These are phyloP conservation scores for Pseudogymnoascus verrucosus DNA, from an alignment of 2,329 filamentous ascomycete genomes.

Conservation along the genomic window DNA sequence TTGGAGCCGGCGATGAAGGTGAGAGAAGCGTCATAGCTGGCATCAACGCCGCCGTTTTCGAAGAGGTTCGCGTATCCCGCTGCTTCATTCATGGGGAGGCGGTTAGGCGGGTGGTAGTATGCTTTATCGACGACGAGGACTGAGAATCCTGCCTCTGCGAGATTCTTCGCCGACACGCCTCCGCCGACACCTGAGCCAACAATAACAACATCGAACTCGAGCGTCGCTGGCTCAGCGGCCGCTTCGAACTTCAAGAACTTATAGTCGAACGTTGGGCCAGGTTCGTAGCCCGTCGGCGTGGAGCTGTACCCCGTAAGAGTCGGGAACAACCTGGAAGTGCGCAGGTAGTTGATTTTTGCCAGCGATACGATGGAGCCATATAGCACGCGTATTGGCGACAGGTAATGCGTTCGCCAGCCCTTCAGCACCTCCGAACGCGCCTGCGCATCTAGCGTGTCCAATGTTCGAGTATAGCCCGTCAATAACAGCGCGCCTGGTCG, in stretches of 20 bases:
- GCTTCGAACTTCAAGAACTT: slow-evolving; percentile 24
- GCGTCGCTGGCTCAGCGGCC: slow-evolving; percentile 38
- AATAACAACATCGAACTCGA: slow-evolving; percentile 76
- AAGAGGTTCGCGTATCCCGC: slow-evolving; percentile 57
- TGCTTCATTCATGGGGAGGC: slow-evolving; percentile 65
- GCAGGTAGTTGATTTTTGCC: slow-evolving; percentile 36
- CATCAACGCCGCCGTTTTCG: slow-evolving; percentile 54
- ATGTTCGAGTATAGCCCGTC: slow-evolving; percentile 57
- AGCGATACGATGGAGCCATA: slow-evolving; percentile 48
- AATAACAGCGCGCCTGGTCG: slow-evolving; percentile 56
- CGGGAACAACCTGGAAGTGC: slow-evolving; percentile 47
- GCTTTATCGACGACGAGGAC: slow-evolving; percentile 79
- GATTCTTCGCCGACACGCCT: slow-evolving; percentile 69
- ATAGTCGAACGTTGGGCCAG: slow-evolving; percentile 30
- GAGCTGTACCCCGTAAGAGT: slow-evolving; percentile 52
- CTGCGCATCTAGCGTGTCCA: slow-evolving; percentile 52
- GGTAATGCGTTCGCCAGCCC: slow-evolving; percentile 50
- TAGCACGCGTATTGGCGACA: slow-evolving; percentile 47
- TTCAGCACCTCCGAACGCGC: slow-evolving; percentile 55
- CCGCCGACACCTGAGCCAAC: slow-evolving; percentile 84
- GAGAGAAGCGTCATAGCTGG: slow-evolving; percentile 49
- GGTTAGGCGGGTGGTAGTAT: slow-evolving; percentile 63
- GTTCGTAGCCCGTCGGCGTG: slow-evolving; percentile 35
- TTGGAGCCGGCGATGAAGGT: slow-evolving; percentile 59
- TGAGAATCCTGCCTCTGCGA: slow-evolving; percentile 65